These are phyloP conservation scores for Arthroderma sp. DNA, from an alignment of 2,329 filamentous ascomycete genomes.

Conservation along the genomic window DNA sequence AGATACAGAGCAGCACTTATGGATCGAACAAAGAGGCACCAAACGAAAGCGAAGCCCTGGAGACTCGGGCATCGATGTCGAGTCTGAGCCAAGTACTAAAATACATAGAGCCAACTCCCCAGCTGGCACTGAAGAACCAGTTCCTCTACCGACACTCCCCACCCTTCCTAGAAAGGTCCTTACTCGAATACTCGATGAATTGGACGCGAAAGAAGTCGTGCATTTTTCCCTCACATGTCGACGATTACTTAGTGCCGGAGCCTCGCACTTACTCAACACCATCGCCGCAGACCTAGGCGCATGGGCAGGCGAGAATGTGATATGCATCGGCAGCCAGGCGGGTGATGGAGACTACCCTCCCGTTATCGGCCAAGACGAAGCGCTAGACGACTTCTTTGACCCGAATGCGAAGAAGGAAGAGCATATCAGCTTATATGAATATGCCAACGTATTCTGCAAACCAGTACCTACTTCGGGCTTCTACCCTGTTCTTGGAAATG, in stretches of 20 bases:
- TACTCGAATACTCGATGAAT: not conserved
- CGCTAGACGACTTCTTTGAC: not conserved
- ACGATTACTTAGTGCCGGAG: not conserved
- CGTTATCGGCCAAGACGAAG: not conserved
- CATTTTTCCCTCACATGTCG: constrained; percentile 2
- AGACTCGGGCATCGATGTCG: too few relatives aligned
- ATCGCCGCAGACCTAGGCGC: not conserved
- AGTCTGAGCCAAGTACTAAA: too few relatives aligned
- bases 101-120: too few relatives aligned
- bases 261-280: not conserved
- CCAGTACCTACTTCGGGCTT: too few relatives aligned
- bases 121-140: too few relatives aligned
- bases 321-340: not conserved
- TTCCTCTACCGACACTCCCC: not conserved
- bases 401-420: not conserved
- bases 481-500: too few relatives aligned
- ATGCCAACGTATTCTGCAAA: too few relatives aligned
- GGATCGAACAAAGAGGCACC: too few relatives aligned
- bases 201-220: not conserved
- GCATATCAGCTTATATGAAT: too few relatives aligned
- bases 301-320: constrained; percentile 1
- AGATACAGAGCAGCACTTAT: too few relatives aligned
- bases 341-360: not conserved
- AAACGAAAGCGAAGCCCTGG: too few relatives aligned
- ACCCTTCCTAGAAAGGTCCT: not conserved